Percentiles rank a stretch among this genome's conserved stretches.
These are phyloP conservation scores for Fragaria vesca DNA, from an alignment of 306 rosid species.

Conservation along the genomic window DNA sequence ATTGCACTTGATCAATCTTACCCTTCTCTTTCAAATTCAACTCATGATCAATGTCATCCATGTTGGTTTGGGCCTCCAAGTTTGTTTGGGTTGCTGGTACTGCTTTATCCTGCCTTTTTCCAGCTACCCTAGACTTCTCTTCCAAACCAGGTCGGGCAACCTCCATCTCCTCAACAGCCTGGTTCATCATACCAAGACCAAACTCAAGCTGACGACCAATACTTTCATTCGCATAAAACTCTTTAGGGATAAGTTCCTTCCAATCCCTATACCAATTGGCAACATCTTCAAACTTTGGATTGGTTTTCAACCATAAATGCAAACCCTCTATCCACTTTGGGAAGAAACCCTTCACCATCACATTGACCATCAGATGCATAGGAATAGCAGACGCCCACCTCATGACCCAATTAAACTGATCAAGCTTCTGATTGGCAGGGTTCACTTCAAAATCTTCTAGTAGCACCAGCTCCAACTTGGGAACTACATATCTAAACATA, in stretches of 20 bases:
- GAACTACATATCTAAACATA: conserved; percentile 70
- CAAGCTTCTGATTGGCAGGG: conserved; percentile 75
- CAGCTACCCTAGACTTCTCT: conserved; percentile 68
- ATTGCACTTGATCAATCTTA: not conserved
- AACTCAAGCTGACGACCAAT: conserved; percentile 62
- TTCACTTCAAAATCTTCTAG: conserved; percentile 80
- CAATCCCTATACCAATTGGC: conserved; percentile 79
- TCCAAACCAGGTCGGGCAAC: conserved; percentile 64
- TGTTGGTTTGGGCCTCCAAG: conserved; percentile 35
- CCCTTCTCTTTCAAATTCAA: conserved; percentile 49
- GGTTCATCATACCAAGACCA: conserved; percentile 80
- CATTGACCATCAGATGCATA: conserved; percentile 73
- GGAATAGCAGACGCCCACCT: conserved; percentile 80
- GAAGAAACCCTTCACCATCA: conserved; percentile 73
- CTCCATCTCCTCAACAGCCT: conserved; percentile 80
- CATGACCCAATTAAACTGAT: conserved; percentile 75
- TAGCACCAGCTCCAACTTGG: conserved; percentile 72
- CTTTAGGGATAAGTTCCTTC: conserved; percentile 80
- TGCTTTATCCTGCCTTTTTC: conserved; percentile 46
- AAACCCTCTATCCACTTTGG: conserved; percentile 72
- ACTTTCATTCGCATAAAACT: conserved; percentile 68
- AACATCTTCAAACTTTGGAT: conserved; percentile 83
- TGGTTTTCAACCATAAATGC: conserved; percentile 69
- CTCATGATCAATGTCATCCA: conserved; percentile 48
- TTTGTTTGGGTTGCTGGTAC: conserved; percentile 44